These are phyloP conservation scores for Tricholoma furcatifolium DNA, from an alignment of 768 basidiomycete genomes.

Conservation along the genomic window DNA sequence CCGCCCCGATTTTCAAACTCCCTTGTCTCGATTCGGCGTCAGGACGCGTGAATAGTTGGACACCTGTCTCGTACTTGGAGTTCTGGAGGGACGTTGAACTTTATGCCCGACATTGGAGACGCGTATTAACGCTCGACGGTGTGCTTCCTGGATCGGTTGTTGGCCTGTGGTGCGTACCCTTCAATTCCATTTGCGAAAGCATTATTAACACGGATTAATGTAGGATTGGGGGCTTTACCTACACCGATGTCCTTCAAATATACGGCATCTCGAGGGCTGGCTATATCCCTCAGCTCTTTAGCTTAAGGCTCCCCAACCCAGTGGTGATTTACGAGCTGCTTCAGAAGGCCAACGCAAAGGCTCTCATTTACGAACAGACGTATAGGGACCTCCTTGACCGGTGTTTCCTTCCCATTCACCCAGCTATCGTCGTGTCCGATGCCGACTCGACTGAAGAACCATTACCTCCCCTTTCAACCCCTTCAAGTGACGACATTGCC, in stretches of 20 bases:
- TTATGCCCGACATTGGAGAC: constrained; percentile 57
- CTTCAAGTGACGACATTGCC: constrained; percentile 27
- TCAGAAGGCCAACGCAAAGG: constrained; percentile 48
- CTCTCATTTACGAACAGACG: constrained; percentile 53
- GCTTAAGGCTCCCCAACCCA: constrained; percentile 55
- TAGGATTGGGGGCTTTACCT: constrained; percentile 65
- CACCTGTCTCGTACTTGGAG: constrained; percentile 29
- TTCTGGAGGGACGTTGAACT: constrained; percentile 56
- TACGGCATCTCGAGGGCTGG: constrained; percentile 67
- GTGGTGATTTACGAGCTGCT: constrained; percentile 64
- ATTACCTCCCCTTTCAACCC: constrained; percentile 38
- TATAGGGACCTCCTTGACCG: constrained; percentile 34
- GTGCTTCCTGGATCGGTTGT: constrained; percentile 51
- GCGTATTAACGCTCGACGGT: constrained; percentile 35
- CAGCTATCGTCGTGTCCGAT: constrained; percentile 26
- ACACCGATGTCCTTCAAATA: constrained; percentile 60
- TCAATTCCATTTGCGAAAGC: not conserved
- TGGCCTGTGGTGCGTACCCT: constrained; percentile 54
- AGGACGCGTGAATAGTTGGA: constrained; percentile 20
- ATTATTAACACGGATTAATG: constrained; percentile 8
- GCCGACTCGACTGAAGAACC: constrained; percentile 27
- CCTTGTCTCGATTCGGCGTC: constrained; percentile 37
- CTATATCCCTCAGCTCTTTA: constrained; percentile 66
- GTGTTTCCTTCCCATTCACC: constrained; percentile 43
- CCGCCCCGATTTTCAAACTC: constrained; percentile 49